These are phyloP conservation scores for Lablab purpureus DNA, from an alignment of 306 rosid species.

Conservation along the genomic window DNA sequence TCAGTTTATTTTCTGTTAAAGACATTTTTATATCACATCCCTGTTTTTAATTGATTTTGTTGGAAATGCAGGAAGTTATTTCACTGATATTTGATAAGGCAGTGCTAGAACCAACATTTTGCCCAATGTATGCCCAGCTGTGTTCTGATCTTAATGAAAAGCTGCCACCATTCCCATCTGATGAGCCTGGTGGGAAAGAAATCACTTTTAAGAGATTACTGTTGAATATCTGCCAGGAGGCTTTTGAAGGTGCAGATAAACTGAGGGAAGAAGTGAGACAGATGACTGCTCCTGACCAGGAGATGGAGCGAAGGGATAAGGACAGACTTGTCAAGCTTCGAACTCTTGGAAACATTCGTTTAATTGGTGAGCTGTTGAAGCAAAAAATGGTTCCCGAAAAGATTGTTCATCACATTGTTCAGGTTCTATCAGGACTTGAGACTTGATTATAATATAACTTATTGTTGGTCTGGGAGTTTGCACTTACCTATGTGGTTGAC, in stretches of 20 bases:
- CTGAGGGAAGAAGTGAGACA: constrained; percentile 81
- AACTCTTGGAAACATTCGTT: constrained; percentile 92
- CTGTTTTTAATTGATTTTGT: constrained; percentile 39
- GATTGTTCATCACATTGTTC: constrained; percentile 98
- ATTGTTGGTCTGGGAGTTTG: constrained; percentile 33
- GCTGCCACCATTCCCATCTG: constrained; percentile 92
- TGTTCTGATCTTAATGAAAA: constrained; percentile 86
- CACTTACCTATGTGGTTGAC: constrained; percentile 32
- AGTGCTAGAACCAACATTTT: constrained; percentile 97
- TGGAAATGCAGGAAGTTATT: constrained; percentile 86
- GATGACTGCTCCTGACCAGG: constrained; percentile 94
- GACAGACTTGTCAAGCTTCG: constrained; percentile 86
- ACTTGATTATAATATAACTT: constrained; percentile 34
- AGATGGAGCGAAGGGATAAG: constrained; percentile 82
- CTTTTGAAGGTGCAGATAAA: constrained; percentile 92
- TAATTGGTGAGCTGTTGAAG: constrained; percentile 98
- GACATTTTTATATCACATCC: constrained; percentile 16
- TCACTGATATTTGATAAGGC: constrained; percentile 93
- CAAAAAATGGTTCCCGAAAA: constrained; percentile 98
- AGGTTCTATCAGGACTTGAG: constrained; percentile 57
- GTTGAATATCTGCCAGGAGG: constrained; percentile 93
- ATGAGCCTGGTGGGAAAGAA: constrained; percentile 88
- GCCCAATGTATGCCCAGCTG: constrained; percentile 95
- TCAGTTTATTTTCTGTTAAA: neutral
- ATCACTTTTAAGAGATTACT: constrained; percentile 89